Evolutionary conservation across 805 yeast species (phyloP), one percentile per base, ranked within the genome.

Genomic region (Ogataea minuta): DNA sequence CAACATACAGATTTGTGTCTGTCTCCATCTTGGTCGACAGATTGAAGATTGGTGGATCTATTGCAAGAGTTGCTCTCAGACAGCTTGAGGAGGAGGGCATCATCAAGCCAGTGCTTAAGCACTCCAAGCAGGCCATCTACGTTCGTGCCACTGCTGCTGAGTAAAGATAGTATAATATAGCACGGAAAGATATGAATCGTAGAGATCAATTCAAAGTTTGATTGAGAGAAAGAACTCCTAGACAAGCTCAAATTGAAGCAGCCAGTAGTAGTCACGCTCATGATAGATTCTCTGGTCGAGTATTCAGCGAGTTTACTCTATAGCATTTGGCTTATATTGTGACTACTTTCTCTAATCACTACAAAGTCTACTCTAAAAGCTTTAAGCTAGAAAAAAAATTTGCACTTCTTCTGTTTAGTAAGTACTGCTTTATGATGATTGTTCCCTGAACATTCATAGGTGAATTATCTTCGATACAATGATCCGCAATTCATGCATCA

Each of bases 11-110:
- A 84, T 89, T 79, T 71, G 95, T 93, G 59, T 89, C 99, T 51
- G 96, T 93, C 62, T 91, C 98, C 56, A 96, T 91, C 56, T 81
- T 93, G 64, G 99, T 93, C 67, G 99, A 93, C 76, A 90, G 99
- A 81, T 82, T 93, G 74, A 93, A 93, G 93, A 77, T 93, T 63
- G 95, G 95, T 79, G 99, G 99, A 73, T 90, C 99, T 53, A 63
- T 93, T 67, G 99, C 99, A 66, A 91, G 99, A 79, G 84, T 88
- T 70, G 99, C 98, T 66, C 83, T 93, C 69, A 79, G 77, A 71
- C 96, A 93, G 67, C 85, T 93, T 71, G 98, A 89, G 78, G 77
- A 74, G 56, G 90, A 90, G 62, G 99, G 99, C 69, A 74, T 86
- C 68, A 93, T 93, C 74, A 85, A 82, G 77, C 89, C 95, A 62